These are phyloP conservation scores for Galerina sulciceps DNA, from an alignment of 768 basidiomycete species.

Conservation along the genomic window DNA sequence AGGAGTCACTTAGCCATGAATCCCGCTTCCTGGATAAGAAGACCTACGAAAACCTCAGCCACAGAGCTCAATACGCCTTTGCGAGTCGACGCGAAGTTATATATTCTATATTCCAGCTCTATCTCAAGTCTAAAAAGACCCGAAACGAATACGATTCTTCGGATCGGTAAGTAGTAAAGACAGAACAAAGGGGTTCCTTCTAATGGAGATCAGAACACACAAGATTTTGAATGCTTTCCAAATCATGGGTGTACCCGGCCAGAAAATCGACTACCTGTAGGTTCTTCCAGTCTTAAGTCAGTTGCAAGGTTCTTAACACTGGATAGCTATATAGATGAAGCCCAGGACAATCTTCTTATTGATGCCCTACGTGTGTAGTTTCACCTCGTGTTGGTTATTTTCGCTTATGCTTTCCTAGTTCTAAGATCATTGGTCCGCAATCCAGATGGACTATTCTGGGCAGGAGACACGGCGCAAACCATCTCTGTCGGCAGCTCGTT, in stretches of 20 bases:
- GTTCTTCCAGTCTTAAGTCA: slow-evolving; percentile 17
- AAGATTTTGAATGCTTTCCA: slow-evolving; percentile 42
- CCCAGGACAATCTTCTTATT: slow-evolving; percentile 72
- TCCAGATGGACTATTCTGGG: slow-evolving; percentile 74
- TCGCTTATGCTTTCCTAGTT: slow-evolving; percentile 40
- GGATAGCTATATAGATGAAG: slow-evolving; percentile 72
- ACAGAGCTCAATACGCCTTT: slow-evolving; percentile 58
- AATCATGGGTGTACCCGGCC: slow-evolving; percentile 36
- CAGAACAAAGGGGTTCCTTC: not conserved
- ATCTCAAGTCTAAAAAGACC: slow-evolving; percentile 48
- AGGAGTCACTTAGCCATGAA: slow-evolving; percentile 42
- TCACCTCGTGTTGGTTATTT: not conserved
- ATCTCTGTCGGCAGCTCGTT: slow-evolving; percentile 77
- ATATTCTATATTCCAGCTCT: slow-evolving; percentile 59
- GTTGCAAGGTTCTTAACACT: not conserved
- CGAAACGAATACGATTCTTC: slow-evolving; percentile 56
- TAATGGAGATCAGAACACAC: slow-evolving; percentile 47
- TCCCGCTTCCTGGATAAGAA: slow-evolving; percentile 44
- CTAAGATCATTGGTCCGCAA: slow-evolving; percentile 66
- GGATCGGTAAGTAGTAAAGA: slow-evolving; percentile 47
- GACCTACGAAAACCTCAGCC: slow-evolving; percentile 52
- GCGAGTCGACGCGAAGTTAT: slow-evolving; percentile 48
- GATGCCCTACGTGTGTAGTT: slow-evolving; percentile 56
- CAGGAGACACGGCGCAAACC: slow-evolving; percentile 81
- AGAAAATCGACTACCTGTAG: slow-evolving; percentile 60